Evolutionary conservation across 2,329 filamentous ascomycete genomes (phyloP), one percentile per base, ranked within the genome.

Genomic region (Endocalyx cinctus): DNA sequence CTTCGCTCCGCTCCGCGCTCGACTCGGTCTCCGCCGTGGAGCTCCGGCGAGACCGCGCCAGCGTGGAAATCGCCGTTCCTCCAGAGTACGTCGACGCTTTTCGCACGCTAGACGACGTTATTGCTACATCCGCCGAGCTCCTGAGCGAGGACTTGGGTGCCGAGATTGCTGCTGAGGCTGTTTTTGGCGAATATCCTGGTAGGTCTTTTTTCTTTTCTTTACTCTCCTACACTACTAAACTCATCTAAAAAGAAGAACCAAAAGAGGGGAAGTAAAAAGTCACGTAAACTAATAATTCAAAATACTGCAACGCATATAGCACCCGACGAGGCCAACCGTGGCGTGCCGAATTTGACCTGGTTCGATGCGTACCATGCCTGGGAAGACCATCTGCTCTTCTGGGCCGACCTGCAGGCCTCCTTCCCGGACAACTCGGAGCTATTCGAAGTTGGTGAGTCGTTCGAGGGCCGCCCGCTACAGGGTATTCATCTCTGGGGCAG

Each of bases 401-500:
- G 72, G 45, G 55, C 59, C 4, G 63, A 70, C 36, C 54, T 78
- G 10, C 60, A 65, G 17, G 55, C 59, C 2, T 46, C 57, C 4
- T 68, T 70, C 45, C 60, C 71, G 4, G 41, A 52, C 4, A 66
- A 70, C 39, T 63, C 71, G 10, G 66, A 72, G 46, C 60, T 73
- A 27, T 58, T 74, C 25, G 58, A 55, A 12, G 54, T 61, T 5
- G 72, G 72, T 4, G 55, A 48, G 6, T 72, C 70, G 6, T 58
- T 61, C 15, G 51, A 70, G 33, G 67, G 67, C 2, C 59, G 66
- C 14, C 39, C 57, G 35, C 84, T 88, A 17, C 74, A 75, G 13
- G 84, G 79, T 13, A 62, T 76, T 27, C 71, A 74, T 47, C 59
- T 76, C 37, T 74, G 64, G 58, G 72, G 71, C n/a, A 60, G 49